Evolutionary conservation across 2,329 filamentous ascomycete species (phyloP).

Genomic region (Scedosporium minutisporum): DNA sequence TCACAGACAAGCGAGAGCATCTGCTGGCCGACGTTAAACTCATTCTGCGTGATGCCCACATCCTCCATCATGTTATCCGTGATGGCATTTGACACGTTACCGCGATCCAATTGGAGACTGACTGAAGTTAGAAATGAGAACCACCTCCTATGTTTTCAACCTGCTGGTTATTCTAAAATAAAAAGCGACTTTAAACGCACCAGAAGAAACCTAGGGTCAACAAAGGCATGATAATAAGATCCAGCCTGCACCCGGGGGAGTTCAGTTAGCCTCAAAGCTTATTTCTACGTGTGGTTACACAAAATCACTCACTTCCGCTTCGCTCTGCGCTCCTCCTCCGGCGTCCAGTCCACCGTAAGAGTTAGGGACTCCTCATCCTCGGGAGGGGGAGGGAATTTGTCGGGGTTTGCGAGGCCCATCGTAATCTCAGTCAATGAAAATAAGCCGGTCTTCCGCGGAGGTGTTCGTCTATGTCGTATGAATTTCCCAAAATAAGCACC

Average conservation of each 20-base stretch:
- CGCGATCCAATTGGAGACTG: slow-evolving; percentile 16
- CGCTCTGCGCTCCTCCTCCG: slow-evolving; percentile 24
- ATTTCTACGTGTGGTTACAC: neutral
- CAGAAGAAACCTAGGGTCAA: slow-evolving; percentile 35
- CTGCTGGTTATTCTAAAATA: slow-evolving; percentile 15
- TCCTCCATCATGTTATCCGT: slow-evolving; percentile 40
- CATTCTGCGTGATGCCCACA: slow-evolving; percentile 38
- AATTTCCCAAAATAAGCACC: neutral
- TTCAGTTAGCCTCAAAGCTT: neutral
- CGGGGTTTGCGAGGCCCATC: neutral
- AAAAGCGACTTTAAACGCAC: too few species aligned
- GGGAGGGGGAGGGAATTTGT: neutral
- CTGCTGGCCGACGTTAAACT: slow-evolving; percentile 42
- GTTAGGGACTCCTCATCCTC: slow-evolving; percentile 22
- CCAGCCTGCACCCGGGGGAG: slow-evolving; percentile 24
- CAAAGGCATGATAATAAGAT: slow-evolving; percentile 33
- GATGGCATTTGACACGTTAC: slow-evolving; percentile 34
- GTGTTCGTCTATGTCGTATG: neutral
- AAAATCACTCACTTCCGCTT: slow-evolving; percentile 25
- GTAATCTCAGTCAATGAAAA: neutral
- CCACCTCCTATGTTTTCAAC: too few species aligned
- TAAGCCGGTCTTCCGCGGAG: neutral
- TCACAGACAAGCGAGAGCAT: slow-evolving; percentile 29
- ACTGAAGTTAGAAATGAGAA: neutral
- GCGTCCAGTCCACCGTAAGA: slow-evolving; percentile 21